Percentiles rank a stretch among this genome's conserved stretches.
These are phyloP conservation scores for Dioscorea cayenensis DNA, from an alignment of 116 monocot species.

Conservation along the genomic window DNA sequence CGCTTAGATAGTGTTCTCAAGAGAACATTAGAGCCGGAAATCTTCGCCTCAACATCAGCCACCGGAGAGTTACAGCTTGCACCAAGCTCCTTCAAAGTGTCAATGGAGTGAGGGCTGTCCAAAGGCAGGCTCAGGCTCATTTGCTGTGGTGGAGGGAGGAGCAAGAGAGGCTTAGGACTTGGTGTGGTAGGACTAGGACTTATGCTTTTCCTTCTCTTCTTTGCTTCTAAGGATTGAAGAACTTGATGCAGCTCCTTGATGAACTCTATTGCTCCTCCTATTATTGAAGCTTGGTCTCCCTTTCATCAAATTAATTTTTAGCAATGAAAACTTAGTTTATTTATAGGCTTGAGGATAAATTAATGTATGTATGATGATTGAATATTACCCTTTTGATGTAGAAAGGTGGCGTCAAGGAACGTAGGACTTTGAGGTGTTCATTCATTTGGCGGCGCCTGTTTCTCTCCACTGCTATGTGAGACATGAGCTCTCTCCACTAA, in stretches of 20 bases:
- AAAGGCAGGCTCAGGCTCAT: not conserved
- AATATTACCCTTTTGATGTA: slow-evolving; percentile 78
- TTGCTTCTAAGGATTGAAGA: slow-evolving; percentile 54
- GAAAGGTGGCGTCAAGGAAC: slow-evolving; percentile 70
- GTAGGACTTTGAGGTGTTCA: slow-evolving; percentile 78
- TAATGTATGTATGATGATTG: too few species aligned
- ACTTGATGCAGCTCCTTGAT: slow-evolving; percentile 81
- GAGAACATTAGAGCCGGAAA: slow-evolving; percentile 72
- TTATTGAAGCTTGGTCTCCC: slow-evolving; percentile 92
- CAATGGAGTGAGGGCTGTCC: not conserved
- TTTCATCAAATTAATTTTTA: not conserved
- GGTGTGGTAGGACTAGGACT: slow-evolving; percentile 55
- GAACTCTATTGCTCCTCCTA: slow-evolving; percentile 89
- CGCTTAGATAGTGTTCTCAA: slow-evolving; percentile 61
- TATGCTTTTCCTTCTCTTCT: slow-evolving; percentile 46
- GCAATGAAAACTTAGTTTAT: too few species aligned
- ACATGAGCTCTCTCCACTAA: slow-evolving; percentile 27
- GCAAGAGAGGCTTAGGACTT: slow-evolving; percentile 32
- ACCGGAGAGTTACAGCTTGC: slow-evolving; percentile 64
- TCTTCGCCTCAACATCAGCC: slow-evolving; percentile 89
- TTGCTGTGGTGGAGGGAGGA: not conserved
- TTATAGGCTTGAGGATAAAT: too few species aligned
- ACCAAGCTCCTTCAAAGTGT: slow-evolving; percentile 37
- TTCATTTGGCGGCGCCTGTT: slow-evolving; percentile 85
- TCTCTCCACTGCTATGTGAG: slow-evolving; percentile 83